Percentiles rank a stretch among this genome's conserved stretches.
These are phyloP conservation scores for Microstroma glucosiphilum DNA, from an alignment of 1,284 basidiomycete species.

Conservation along the genomic window DNA sequence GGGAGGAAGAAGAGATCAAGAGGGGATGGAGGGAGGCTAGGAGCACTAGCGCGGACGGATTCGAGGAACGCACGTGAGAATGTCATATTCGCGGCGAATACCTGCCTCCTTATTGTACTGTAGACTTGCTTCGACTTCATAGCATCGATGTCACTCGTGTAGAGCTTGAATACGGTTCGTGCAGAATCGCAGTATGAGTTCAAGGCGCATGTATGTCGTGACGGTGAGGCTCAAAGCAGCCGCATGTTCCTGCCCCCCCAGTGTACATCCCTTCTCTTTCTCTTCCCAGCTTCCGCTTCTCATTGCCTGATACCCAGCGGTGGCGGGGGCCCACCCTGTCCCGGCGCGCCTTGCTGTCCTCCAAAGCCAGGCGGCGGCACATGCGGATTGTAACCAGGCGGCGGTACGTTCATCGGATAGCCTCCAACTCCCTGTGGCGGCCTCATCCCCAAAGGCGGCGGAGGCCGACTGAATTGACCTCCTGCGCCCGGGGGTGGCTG, in stretches of 20 bases:
- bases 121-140: no score
- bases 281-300: no score
- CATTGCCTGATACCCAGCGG: neutral
- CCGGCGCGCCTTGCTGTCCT: neutral
- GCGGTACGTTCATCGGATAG: neutral
- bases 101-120: no score
- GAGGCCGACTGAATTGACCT: neutral
- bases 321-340: neutral
- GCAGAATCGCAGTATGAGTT: no score
- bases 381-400: slow-evolving; percentile 4
- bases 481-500: slow-evolving; percentile 4
- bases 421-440: neutral
- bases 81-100: no score
- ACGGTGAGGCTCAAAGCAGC: no score
- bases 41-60: neutral
- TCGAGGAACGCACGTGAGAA: no score
- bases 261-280: no score
- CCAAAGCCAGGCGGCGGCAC: slow-evolving; percentile 5
- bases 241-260: no score
- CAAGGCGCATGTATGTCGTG: no score
- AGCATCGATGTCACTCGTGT: no score
- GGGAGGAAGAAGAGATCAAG: slow-evolving; percentile 9
- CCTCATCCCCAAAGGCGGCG: slow-evolving; percentile 3
- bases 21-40: slow-evolving; percentile 1
- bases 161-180: no score